Base-by-base conservation (phyloP, 148 eudicot species). In the Silene uniflora region DNA sequence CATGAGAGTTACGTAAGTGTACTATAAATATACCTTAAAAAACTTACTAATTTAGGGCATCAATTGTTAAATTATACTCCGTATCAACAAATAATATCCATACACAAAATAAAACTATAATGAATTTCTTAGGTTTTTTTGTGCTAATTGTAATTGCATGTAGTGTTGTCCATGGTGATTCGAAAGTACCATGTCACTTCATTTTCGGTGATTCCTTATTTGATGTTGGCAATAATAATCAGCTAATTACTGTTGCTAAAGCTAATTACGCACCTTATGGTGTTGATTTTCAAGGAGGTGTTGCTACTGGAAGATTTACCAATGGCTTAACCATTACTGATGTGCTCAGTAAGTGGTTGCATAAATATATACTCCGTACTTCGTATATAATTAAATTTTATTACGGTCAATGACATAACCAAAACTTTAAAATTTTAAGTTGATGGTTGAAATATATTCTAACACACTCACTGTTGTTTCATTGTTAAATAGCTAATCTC, bases 401-500 rank as follows among this genome's bases (percentile, higher is more conserved):
- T 27, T 1, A 1, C 2, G 29, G 29, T 27, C 29, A 27, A 27
- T 27, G 29, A 2, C 2, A 27, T n/a, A n/a, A n/a, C n/a, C n/a
- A n/a, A n/a, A n/a, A n/a, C n/a, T 2, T 27, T 2, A 32, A 32
- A 32, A 32, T 32, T 5, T 32, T 32, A 32, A 32, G 35, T 5
- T 32, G 35, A 32, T 32, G 35, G 35, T 32, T 32, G 35, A 32
- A 39, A 39, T 39, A 6, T 39, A 39, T 39, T 39, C 44, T 39
- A 39, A 39, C 10, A 7, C 44, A 10, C n/a, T 4, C 44, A 10
- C n/a, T 4, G 0, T 13, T 59, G 8, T 42, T 18, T 7, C 4
- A 4, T 5, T 58, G 21, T 60, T 72, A 39, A 49, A 49, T 6
- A 89, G 93, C 93, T 75, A 78, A 81, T 61, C 84, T 76, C 12